phyloP scores from a whole-genome alignment of 1,284 basidiomycete genomes.

The Moesziomyces parantarcticus region DNA sequence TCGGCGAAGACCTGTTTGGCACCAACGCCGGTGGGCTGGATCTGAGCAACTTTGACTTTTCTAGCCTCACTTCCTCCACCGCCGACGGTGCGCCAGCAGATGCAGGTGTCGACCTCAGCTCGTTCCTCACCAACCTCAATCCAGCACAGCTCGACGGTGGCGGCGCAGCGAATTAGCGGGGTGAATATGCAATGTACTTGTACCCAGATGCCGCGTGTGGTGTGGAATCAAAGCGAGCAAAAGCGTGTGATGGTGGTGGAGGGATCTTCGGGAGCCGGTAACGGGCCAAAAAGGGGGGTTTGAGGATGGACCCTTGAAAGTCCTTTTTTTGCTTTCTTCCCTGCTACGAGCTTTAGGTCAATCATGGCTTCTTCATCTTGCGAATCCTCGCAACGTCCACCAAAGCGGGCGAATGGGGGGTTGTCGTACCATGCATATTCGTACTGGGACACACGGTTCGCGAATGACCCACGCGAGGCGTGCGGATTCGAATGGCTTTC shows the following conservation, averaged over 20 bases:
- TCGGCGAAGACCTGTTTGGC: conserved; percentile 31
- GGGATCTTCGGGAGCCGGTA: too few species aligned
- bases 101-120: conserved; percentile 63
- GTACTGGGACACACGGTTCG: conserved; percentile 43
- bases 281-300: too few species aligned
- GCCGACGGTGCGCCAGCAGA: conserved; percentile 65
- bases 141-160: conserved; percentile 64
- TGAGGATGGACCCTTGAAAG: too few species aligned
- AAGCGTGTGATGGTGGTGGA: too few species aligned
- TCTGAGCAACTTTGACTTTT: conserved; percentile 47
- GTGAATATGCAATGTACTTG: too few species aligned
- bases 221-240: too few species aligned
- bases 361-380: not conserved
- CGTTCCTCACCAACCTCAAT: conserved; percentile 66
- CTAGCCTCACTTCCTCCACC: conserved; percentile 28
- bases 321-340: too few species aligned
- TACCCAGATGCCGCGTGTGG: too few species aligned
- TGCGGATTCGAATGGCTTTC: conserved; percentile 43
- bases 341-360: too few species aligned
- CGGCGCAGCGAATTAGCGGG: conserved; percentile 40
- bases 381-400: not conserved
- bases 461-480: conserved; percentile 65
- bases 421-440: conserved; percentile 54
- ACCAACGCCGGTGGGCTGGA: conserved; percentile 21
- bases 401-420: not conserved